Evolutionary conservation across 2,329 filamentous ascomycete species (phyloP), one percentile per base, ranked within the genome.

Genomic region (Colletotrichum sp.): DNA sequence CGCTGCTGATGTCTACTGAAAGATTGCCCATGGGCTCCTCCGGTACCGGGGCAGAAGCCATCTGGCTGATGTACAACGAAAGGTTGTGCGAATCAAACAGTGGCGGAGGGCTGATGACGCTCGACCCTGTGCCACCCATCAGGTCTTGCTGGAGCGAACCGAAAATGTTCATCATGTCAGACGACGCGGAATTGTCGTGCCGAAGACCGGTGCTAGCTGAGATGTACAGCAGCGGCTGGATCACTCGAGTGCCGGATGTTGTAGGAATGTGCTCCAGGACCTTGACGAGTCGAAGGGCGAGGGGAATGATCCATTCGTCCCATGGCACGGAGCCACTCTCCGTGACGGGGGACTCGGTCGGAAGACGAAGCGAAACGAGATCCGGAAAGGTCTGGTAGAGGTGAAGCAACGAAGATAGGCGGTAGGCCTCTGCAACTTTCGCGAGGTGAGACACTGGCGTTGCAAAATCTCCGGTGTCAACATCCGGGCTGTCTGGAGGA

Each of bases 361-460:
- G 83, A 3, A 85, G 72, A 1, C 83, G 79, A 4, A 82, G 60
- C 0, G 81, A 73, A 0, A 83, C 82, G 2, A 85, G 71, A 8
- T 85, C 83, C 0, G 83, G 84, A 5, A 85, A 85, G 0, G 85
- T 86, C 63, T 85, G 82, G 76, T 87, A 86, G 2, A 87, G 82
- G 44, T 86, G 85, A 4, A 86, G 78, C 18, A 87, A 73, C 0
- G 85, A 82, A 0, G 82, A 81, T 0, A 87, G 78, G 2, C 83
- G 81, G 52, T 86, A 86, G 0, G 84, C 85, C 60, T 87, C 85
- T 3, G 84, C 84, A 1, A 84, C 84, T 2, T 80, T 77, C 16
- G 81, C 80, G 2, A 87, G 81, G 68, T 87, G 83, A 0, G 78
- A 72, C 1, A 78, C 78, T 1, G 81, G 82, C 9, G 80, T 81